A percentile compares a stretch with the other conserved stretches of the same genome.
phyloP scores from a whole-genome alignment of 352 stramenopile species.

The Globisporangium irregulare region DNA sequence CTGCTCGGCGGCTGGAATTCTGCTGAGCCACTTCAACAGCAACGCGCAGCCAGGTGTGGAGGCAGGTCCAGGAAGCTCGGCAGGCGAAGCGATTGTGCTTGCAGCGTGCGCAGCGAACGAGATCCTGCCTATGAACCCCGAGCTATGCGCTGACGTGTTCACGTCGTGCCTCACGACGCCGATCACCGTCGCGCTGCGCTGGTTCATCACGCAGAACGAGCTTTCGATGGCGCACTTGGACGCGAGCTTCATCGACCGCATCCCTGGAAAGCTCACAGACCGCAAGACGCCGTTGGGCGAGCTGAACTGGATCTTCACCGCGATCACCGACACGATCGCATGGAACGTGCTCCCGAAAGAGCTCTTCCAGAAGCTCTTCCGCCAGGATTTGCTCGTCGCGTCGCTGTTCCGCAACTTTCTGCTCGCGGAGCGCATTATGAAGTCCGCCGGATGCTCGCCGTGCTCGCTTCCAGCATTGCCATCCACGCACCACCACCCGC shows the following conservation, averaged over 20 bases:
- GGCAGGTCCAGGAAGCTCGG: slow-evolving; percentile 19
- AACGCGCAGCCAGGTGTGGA: slow-evolving; percentile 17
- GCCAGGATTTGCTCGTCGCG: slow-evolving; percentile 98
- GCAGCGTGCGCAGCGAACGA: slow-evolving; percentile 94
- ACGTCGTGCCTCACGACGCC: slow-evolving; percentile 99
- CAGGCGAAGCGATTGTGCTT: slow-evolving; percentile 95
- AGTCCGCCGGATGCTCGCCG: slow-evolving; percentile 75
- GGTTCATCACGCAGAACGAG: slow-evolving; percentile 95
- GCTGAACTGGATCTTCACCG: slow-evolving; percentile 99
- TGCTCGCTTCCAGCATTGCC: slow-evolving; percentile 94
- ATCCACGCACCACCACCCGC: slow-evolving; percentile 93
- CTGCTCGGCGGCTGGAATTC: slow-evolving; percentile 94
- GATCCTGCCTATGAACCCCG: slow-evolving; percentile 94
- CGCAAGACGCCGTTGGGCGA: slow-evolving; percentile 94
- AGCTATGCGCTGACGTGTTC: slow-evolving; percentile 99
- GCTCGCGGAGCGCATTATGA: slow-evolving; percentile 97
- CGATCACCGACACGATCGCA: slow-evolving; percentile 99
- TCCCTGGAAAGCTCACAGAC: slow-evolving; percentile 92
- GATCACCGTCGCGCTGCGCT: slow-evolving; percentile 97
- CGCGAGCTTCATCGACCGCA: slow-evolving; percentile 84
- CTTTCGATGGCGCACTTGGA: slow-evolving; percentile 87
- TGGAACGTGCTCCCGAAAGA: slow-evolving; percentile 97
- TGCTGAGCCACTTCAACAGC: slow-evolving; percentile 93
- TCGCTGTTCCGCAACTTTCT: slow-evolving; percentile 99
- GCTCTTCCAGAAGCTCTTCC: slow-evolving; percentile 98